A percentile compares a stretch with the other conserved stretches of the same genome.
Conservation (phyloP, 192 early-diverging fungal species). For the Mortierella alpina region DNA sequence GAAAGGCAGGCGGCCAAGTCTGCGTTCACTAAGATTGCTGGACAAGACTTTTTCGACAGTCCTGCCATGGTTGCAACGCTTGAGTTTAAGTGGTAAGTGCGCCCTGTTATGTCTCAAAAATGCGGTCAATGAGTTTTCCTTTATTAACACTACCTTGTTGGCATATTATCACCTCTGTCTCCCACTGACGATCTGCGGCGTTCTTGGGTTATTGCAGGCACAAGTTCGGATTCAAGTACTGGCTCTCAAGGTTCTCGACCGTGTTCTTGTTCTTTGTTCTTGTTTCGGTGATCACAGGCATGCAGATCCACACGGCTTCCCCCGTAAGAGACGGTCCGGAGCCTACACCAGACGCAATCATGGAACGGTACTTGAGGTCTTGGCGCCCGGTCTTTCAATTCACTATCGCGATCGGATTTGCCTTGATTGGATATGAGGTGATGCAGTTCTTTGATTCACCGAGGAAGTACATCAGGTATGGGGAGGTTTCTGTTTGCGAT, state of each 20-base stretch:
- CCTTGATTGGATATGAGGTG: constrained; percentile 20
- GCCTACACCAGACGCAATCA: not conserved
- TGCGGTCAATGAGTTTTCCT: not conserved
- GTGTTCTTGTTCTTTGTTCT: constrained; percentile 32
- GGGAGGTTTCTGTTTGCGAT: not conserved
- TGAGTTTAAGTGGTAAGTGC: constrained; percentile 44
- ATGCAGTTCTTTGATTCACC: constrained; percentile 37
- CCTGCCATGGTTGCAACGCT: constrained; percentile 49
- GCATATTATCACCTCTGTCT: not conserved
- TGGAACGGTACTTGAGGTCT: not conserved
- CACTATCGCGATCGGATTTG: constrained; percentile 16
- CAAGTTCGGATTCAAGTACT: constrained; percentile 39
- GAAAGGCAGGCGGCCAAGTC: constrained; percentile 12
- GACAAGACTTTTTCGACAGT: constrained; percentile 50
- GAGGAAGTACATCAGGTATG: constrained; percentile 26
- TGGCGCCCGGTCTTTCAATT: constrained; percentile 23
- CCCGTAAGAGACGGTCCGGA: not conserved
- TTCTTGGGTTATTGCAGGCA: constrained; percentile 24
- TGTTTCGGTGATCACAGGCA: constrained; percentile 21
- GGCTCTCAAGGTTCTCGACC: constrained; percentile 23
- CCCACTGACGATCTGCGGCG: too few species aligned
- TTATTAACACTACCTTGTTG: not conserved
- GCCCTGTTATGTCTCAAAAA: too few species aligned
- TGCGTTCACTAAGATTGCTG: constrained; percentile 47
- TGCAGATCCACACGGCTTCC: constrained; percentile 9